Evolutionary conservation across 1,139 yeast species (phyloP), one percentile per base, ranked within the genome.

Genomic region (Pichia sp.): DNA sequence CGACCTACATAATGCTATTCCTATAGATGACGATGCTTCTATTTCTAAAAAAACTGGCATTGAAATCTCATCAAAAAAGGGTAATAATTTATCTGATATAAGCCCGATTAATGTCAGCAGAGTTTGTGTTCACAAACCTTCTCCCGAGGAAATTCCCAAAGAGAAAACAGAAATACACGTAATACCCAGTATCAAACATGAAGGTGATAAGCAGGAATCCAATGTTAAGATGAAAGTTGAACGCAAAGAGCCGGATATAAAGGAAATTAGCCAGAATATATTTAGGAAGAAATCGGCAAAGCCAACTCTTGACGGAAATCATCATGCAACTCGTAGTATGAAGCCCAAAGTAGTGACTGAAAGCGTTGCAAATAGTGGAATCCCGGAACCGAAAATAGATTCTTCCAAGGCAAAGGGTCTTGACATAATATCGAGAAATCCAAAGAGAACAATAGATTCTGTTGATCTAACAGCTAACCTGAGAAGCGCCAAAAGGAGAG

Each of bases 21-120:
- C 50, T 12, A 33, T 51, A 12, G 53, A 51, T 40, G 50, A 47
- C 16, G 50, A 47, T 8, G 38, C 24, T 2, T 12, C n/a, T 36
- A 14, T 16, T 12, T 14, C 7, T 4, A 36, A 36, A 16, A 16
- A 36, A 14, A 2, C 16, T 10, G 16, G 7, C n/a, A 14, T 16
- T 14, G 7, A 12, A 14, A 3, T 12, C 7, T 2, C 16, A 36
- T 36, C 40, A 12, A 14, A 14, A 14, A 36, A 14, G 40, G 2
- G 40, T 16, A 36, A 36, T 6, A 16, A 36, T 14, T 14, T 36
- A 36, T 36, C 40, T 36, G 40, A 36, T 36, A 36, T 36, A 12
- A 29, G 42, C n/a, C 46, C 46, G 7, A 12, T 42, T 6, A 10
- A 16, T 2, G 7, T 36, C 14, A 6, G 16, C 40, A 36, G 16